Conservation (phyloP, 495 filamentous ascomycete genomes). For the Daldinia vernicosa region DNA sequence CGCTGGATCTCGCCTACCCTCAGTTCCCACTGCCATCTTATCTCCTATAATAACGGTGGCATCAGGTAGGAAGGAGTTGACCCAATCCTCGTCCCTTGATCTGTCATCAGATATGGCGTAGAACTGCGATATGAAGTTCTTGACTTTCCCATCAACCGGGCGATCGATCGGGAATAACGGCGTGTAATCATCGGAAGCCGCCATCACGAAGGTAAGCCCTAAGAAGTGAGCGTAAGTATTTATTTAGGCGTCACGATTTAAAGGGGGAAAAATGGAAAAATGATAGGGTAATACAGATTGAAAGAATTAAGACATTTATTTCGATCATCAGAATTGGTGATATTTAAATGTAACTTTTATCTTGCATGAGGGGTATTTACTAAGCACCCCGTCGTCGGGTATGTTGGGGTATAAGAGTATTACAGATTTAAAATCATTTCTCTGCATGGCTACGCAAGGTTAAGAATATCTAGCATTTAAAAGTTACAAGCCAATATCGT, state of each 20-base stretch:
- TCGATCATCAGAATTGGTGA: not conserved
- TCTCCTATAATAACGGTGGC: slow-evolving; percentile 49
- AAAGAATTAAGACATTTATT: not conserved
- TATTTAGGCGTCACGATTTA: not conserved
- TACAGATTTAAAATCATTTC: not conserved
- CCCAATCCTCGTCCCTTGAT: slow-evolving; percentile 51
- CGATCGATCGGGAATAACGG: slow-evolving; percentile 45
- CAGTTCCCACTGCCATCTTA: slow-evolving; percentile 41
- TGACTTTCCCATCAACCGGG: slow-evolving; percentile 35
- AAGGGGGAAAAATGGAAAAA: not conserved
- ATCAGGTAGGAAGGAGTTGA: slow-evolving; percentile 46
- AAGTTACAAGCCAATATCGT: not conserved
- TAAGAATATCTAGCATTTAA: not conserved
- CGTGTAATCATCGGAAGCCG: slow-evolving; percentile 29
- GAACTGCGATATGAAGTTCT: slow-evolving; percentile 49
- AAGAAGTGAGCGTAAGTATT: not conserved
- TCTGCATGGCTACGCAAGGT: not conserved
- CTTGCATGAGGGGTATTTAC: slow-evolving; percentile 5
- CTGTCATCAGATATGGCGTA: slow-evolving; percentile 51
- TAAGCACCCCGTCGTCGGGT: not conserved
- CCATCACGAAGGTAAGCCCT: not conserved
- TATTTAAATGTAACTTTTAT: not conserved
- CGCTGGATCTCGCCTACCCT: slow-evolving; percentile 36
- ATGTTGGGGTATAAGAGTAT: not conserved
- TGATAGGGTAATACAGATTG: not conserved